These are phyloP conservation scores for Ceratocystis eucalypticola DNA, from an alignment of 2,329 filamentous ascomycete genomes.

Conservation along the genomic window DNA sequence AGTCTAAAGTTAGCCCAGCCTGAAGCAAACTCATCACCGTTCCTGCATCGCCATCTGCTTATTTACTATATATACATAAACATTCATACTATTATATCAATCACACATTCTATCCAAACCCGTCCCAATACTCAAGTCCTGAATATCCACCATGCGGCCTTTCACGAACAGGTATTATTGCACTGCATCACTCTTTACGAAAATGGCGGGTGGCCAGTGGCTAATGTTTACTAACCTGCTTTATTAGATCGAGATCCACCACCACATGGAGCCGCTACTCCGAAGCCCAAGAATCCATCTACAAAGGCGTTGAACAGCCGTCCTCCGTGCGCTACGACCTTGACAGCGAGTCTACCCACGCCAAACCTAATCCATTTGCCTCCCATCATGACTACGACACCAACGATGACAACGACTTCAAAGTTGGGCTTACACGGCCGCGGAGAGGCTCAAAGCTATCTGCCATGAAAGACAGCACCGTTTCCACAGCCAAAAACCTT, in stretches of 20 bases:
- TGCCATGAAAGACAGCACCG: conserved; percentile 39
- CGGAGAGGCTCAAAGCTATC: conserved; percentile 67
- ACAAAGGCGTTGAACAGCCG: conserved; percentile 5
- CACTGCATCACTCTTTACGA: neutral
- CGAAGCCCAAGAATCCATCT: conserved; percentile 11
- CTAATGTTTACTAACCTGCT: neutral
- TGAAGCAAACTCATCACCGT: neutral
- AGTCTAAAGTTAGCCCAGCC: neutral
- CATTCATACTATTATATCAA: neutral
- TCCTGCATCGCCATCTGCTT: neutral
- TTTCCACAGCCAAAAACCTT: conserved; percentile 15
- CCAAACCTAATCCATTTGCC: conserved; percentile 7
- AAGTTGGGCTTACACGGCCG: conserved; percentile 60
- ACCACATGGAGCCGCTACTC: conserved; percentile 15
- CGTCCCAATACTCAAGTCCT: neutral
- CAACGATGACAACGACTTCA: conserved; percentile 36
- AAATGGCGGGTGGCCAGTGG: neutral
- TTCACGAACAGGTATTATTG: neutral
- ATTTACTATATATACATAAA: neutral
- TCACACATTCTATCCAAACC: neutral
- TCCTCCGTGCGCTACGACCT: conserved; percentile 14
- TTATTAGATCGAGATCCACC: conserved; percentile 5
- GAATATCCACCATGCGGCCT: neutral
- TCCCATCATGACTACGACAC: conserved; percentile 7
- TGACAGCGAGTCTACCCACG: neutral